Evolutionary conservation across 768 basidiomycete genomes (phyloP), one percentile per base, ranked within the genome.

Genomic region (Mycena rebaudengoi): DNA sequence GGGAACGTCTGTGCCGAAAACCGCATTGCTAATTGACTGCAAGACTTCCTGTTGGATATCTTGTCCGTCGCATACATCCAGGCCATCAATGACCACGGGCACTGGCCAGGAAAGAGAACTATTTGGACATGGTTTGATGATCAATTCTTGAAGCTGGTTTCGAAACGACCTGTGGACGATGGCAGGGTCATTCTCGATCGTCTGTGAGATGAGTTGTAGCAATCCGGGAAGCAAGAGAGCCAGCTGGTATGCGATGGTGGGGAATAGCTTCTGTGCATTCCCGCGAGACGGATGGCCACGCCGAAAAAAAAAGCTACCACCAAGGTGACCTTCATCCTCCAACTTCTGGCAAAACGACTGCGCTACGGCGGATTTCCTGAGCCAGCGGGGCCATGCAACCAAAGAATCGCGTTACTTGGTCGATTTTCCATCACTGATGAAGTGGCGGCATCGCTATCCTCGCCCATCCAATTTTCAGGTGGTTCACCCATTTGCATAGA

Each of bases 311-410:
- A 20, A 25, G n/a, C n/a, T n/a, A n/a, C n/a, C n/a, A n/a, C n/a
- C n/a, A n/a, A n/a, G n/a, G n/a, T n/a, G n/a, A n/a, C n/a, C n/a
- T n/a, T n/a, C n/a, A n/a, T n/a, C n/a, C n/a, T n/a, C n/a, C n/a
- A n/a, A n/a, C n/a, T n/a, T n/a, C n/a, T n/a, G n/a, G n/a, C n/a
- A n/a, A n/a, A n/a, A n/a, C n/a, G n/a, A n/a, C n/a, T n/a, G n/a
- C n/a, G n/a, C n/a, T n/a, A n/a, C 57, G 4, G 74, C 69, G 0
- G 74, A 65, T 49, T 75, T 75, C 4, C 75, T 2, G 66, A 63
- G n/a, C n/a, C n/a, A n/a, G n/a, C n/a, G n/a, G n/a, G n/a, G n/a
- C n/a, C n/a, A n/a, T n/a, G n/a, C n/a, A 1, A n/a, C n/a, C n/a
- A n/a, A n/a, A n/a, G n/a, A n/a, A n/a, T n/a, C n/a, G n/a, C n/a